Base-by-base conservation (phyloP, 192 early-diverging fungal genomes). In the Piromyces finnis region DNA sequence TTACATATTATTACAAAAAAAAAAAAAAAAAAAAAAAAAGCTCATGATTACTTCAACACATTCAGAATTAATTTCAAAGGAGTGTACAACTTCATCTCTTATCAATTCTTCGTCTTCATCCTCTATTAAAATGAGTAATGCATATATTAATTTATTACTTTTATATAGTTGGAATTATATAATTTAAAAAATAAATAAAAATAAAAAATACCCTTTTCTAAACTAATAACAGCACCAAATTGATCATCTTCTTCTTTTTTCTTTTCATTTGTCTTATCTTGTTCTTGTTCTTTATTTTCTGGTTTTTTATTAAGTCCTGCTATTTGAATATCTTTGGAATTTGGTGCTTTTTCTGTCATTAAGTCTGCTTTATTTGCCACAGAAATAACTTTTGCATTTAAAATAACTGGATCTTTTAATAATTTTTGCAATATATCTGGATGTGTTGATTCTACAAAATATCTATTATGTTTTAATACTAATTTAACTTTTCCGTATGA, bases 401-500 rank as follows among this genome's bases (percentile, higher is more conserved):
- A 80, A 29, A 79, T 81, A 77, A 83, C 78, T 26, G 77, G 80
- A 82, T 97, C 94, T 78, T 92, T 88, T 16, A 97, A 84, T 78
- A 99, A 82, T 81, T 83, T 91, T 82, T 94, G 92, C 77, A 97
- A 82, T 30, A 94, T 92, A 28, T 92, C 92, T 30, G 94, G 88
- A 82, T 98, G 89, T 32, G 88, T 90, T 12, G 93, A 95, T 86
- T 99, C 98, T 26, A 99, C 92, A 86, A 90, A 97, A 85, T 95
- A 98, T 29, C 91, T 87, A 84, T 97, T 97, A 81, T 96, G 90
- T 83, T 98, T 98, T 79, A 98, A 85, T 1, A 99, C 95, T 15
- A 99, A 88, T 82, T 98, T 98, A 32, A 98, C 95, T 86, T 98
- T 98, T 22, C 96, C 98, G 80, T 95, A 98, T 0, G 92, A 94